phyloP scores from a whole-genome alignment of 805 yeast species.

The Ogataea minuta region DNA sequence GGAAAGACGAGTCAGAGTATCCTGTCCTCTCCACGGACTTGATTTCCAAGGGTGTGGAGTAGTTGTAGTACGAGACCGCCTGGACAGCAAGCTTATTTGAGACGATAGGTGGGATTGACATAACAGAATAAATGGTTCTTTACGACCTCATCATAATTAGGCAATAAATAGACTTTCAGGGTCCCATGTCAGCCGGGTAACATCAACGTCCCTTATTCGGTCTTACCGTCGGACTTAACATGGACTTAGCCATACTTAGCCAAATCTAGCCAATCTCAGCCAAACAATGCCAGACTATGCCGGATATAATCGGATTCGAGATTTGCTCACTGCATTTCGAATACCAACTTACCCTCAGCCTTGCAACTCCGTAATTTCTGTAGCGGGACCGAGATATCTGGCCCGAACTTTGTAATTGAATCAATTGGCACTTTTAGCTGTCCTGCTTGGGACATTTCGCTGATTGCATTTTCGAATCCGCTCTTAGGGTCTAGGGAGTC shows the following conservation, averaged over 20 bases:
- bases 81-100: slow-evolving; percentile 9
- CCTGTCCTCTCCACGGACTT: slow-evolving; percentile 8
- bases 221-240: too few relatives aligned
- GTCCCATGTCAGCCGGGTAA: too few relatives aligned
- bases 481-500: background rate
- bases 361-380: slow-evolving; percentile 41
- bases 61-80: slow-evolving; percentile 13
- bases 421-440: slow-evolving; percentile 32
- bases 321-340: slow-evolving; percentile 19
- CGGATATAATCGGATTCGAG: too few relatives aligned
- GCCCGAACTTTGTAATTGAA: background rate
- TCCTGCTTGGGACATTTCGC: slow-evolving; percentile 10
- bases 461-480: background rate
- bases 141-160: too few relatives aligned
- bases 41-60: slow-evolving; percentile 16
- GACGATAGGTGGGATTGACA: too few relatives aligned
- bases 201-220: too few relatives aligned
- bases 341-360: slow-evolving; percentile 62
- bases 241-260: too few relatives aligned
- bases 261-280: too few relatives aligned
- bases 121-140: too few relatives aligned
- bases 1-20: slow-evolving; percentile 4
- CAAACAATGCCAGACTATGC: too few relatives aligned
- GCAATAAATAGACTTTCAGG: too few relatives aligned
- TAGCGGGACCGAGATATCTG: slow-evolving; percentile 46